Evolutionary conservation across 176 grass and related monocot species (phyloP).

Genomic region (Zoysia japonica): DNA sequence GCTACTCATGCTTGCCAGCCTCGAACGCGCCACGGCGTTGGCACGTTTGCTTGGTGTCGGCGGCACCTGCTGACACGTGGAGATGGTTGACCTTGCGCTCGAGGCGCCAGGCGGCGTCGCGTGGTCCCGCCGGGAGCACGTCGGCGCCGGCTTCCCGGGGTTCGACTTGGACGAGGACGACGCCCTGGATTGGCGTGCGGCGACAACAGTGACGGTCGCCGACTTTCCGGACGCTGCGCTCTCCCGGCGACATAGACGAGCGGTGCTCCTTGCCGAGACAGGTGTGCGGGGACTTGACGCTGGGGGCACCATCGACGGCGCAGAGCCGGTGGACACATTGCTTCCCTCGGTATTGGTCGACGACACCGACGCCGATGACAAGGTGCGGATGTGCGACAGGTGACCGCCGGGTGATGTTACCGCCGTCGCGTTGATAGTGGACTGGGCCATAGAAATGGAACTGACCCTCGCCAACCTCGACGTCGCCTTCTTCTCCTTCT

Average conservation of each 20-base stretch:
- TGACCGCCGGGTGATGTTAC: neutral
- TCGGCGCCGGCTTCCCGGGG: neutral
- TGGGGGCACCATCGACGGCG: neutral
- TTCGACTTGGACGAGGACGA: neutral
- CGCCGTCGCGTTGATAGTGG: neutral
- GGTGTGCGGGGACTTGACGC: conserved; percentile 24
- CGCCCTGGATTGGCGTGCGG: neutral
- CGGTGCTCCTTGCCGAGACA: neutral
- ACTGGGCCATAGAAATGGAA: conserved; percentile 5
- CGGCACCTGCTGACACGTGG: neutral
- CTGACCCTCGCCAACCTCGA: conserved; percentile 30
- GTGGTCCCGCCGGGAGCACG: neutral
- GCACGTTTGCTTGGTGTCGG: conserved; percentile 20
- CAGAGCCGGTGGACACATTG: neutral
- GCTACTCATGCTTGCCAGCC: conserved; percentile 2
- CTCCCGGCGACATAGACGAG: neutral
- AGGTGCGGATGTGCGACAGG: neutral
- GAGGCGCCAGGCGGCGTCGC: neutral
- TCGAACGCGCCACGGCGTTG: conserved; percentile 29
- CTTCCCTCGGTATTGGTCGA: conserved; percentile 8
- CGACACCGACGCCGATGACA: conserved; percentile 27
- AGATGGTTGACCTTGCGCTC: conserved; percentile 10
- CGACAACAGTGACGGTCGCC: neutral
- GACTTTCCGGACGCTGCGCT: neutral
- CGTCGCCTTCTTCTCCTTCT: neutral